Evolutionary conservation across 495 filamentous ascomycete genomes (phyloP), one percentile per base, ranked within the genome.

Genomic region (Neurospora tetraspora): DNA sequence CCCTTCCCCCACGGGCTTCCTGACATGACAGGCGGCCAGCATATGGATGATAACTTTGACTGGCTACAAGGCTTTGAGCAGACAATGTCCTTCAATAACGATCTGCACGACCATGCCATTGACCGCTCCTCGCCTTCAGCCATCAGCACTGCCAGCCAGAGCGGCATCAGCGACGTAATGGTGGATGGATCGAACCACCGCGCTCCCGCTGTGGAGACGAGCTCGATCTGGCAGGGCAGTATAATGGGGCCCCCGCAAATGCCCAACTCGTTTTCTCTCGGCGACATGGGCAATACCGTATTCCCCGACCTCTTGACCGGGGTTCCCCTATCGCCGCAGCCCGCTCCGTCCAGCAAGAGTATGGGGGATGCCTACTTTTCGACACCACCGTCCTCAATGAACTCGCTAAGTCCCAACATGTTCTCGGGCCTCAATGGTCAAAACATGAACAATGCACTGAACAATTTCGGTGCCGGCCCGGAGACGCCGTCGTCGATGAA

Each of bases 101-200:
- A 79, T 69, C 81, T 81, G 34, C 89, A 90, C 73, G 94, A 97
- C 75, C 91, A 90, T 72, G 92, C 90, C 10, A 87, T 98, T 69
- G 96, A 97, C 75, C 93, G 92, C 47, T 98, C 96, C 12, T 98
- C 96, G 7, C 96, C 96, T 9, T 98, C 94, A 10, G 95, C 92
- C 31, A 94, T 97, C 77, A 97, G 94, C 81, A 96, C 92, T 20
- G 92, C 91, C 37, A 97, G 94, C 77, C 94, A 95, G 75, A 95
- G 92, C 81, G 93, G 91, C 16, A 92, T 96, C 77, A 97, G 93
- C 80, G 95, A 98, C 78, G 88, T 94, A 72, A 94, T 97, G 91
- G 83, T 97, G 47, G 94, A 97, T 79, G 93, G 91, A 6, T 90
- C 92, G 12, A 92, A 91, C 76, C 89, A 86, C 70, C 85, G 85